Evolutionary conservation across 2,329 filamentous ascomycete genomes (phyloP).

Genomic region (Xylariaceae sp.): DNA sequence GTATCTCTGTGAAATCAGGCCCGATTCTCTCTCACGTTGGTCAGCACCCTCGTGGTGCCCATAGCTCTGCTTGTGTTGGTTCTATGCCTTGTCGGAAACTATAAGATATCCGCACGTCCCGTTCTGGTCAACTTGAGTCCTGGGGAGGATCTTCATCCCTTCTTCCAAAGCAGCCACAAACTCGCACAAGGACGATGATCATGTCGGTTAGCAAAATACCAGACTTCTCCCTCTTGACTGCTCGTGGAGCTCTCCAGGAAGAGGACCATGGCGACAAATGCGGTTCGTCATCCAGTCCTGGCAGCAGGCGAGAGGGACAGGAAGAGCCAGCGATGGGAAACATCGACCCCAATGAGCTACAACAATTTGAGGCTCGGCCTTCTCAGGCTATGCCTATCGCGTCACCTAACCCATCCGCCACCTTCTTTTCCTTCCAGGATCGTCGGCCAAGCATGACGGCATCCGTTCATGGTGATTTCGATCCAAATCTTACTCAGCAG

Average conservation of each 20-base stretch:
- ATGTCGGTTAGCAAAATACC: slow-evolving; percentile 30
- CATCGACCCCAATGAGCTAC: slow-evolving; percentile 30
- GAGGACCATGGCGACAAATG: slow-evolving; percentile 7
- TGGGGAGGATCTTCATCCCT: slow-evolving; percentile 16
- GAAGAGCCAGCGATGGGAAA: slow-evolving; percentile 15
- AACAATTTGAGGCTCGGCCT: slow-evolving; percentile 36
- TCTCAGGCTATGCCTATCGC: slow-evolving; percentile 48
- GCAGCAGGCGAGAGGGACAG: slow-evolving; percentile 10
- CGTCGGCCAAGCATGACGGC: slow-evolving; percentile 34
- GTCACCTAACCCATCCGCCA: slow-evolving; percentile 42
- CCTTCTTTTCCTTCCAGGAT: slow-evolving; percentile 43
- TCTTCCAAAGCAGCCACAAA: slow-evolving; percentile 31
- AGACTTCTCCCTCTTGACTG: slow-evolving; percentile 15
- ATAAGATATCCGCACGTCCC: slow-evolving; percentile 21
- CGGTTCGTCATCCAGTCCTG: slow-evolving; percentile 17
- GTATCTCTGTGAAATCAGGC: slow-evolving; percentile 28
- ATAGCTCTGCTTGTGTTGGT: slow-evolving; percentile 23
- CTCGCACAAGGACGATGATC: slow-evolving; percentile 25
- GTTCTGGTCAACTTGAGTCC: slow-evolving; percentile 6
- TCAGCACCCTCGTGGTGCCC: slow-evolving; percentile 22
- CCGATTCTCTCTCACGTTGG: slow-evolving; percentile 25
- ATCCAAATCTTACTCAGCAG: slow-evolving; percentile 44
- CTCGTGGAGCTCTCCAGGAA: slow-evolving; percentile 1
- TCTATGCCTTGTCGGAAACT: slow-evolving; percentile 21
- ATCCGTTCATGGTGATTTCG: slow-evolving; percentile 35